A percentile compares a stretch with the other conserved stretches of the same genome.
These are phyloP conservation scores for Clarireedia sp. DNA, from an alignment of 2,329 filamentous ascomycete genomes.

Conservation along the genomic window DNA sequence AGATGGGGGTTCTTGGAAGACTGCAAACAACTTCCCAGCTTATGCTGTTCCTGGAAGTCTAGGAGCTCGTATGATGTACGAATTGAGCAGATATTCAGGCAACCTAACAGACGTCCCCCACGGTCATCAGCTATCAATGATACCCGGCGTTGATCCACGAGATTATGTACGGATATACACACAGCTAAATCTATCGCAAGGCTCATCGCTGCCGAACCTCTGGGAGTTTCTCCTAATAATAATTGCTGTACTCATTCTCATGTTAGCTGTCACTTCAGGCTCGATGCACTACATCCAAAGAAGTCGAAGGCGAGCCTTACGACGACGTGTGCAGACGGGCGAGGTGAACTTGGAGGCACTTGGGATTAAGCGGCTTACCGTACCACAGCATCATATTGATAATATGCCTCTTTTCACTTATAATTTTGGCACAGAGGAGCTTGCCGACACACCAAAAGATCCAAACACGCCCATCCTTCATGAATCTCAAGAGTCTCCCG, in stretches of 20 bases:
- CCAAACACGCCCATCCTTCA: neutral
- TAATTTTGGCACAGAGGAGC: slow-evolving; percentile 40
- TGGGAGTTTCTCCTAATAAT: slow-evolving; percentile 75
- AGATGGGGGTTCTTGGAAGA: slow-evolving; percentile 65
- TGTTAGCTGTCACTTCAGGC: slow-evolving; percentile 60
- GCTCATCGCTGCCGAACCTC: slow-evolving; percentile 54
- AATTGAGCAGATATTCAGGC: slow-evolving; percentile 70
- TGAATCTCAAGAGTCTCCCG: neutral
- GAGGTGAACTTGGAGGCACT: slow-evolving; percentile 81
- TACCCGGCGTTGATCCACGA: slow-evolving; percentile 46
- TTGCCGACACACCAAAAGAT: slow-evolving; percentile 30
- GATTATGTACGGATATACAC: slow-evolving; percentile 56
- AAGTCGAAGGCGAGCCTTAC: slow-evolving; percentile 58
- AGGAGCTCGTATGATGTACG: slow-evolving; percentile 60
- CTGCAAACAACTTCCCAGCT: slow-evolving; percentile 65
- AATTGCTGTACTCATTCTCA: slow-evolving; percentile 58
- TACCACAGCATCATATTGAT: slow-evolving; percentile 64
- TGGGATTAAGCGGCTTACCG: slow-evolving; percentile 73
- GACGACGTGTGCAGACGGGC: slow-evolving; percentile 63
- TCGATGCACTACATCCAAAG: slow-evolving; percentile 73
- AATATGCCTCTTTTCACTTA: slow-evolving; percentile 76
- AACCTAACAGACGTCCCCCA: slow-evolving; percentile 56
- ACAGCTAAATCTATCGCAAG: slow-evolving; percentile 40
- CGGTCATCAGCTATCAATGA: slow-evolving; percentile 45
- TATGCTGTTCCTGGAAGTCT: slow-evolving; percentile 68